A percentile compares a stretch with the other conserved stretches of the same genome.
phyloP scores from a whole-genome alignment of 306 rosid genomes.

The Mimosa bimucronata region DNA sequence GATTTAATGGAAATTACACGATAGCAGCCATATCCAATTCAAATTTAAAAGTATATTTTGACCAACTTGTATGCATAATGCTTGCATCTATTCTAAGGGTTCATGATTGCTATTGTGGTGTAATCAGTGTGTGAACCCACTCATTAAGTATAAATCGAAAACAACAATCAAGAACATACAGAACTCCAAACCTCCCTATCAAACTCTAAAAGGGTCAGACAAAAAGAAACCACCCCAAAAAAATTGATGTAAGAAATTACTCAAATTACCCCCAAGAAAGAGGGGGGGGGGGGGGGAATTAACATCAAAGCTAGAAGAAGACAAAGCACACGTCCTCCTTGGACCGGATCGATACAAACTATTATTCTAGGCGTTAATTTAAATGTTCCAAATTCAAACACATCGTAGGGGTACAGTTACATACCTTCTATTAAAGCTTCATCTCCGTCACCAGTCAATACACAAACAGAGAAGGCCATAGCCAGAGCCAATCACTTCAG shows the following conservation, averaged over 20 bases:
- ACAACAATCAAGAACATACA: neutral
- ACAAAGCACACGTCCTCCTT: neutral
- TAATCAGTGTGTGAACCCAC: neutral
- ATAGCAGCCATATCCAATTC: neutral
- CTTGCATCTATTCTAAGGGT: neutral
- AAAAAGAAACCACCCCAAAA: neutral
- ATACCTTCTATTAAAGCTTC: neutral
- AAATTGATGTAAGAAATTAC: neutral
- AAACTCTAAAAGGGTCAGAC: neutral
- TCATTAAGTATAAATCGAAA: neutral
- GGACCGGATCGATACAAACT: neutral
- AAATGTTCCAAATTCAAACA: neutral
- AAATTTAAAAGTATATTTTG: neutral
- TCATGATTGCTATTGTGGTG: neutral
- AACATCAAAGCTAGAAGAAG: neutral
- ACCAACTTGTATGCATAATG: neutral
- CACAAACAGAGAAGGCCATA: neutral
- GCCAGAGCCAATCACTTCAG: constrained; percentile 7
- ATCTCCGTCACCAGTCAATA: neutral
- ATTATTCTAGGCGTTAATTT: neutral
- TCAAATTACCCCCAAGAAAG: neutral
- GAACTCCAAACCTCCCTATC: neutral
- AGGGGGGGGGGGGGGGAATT: neutral
- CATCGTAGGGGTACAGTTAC: neutral
- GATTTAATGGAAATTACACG: neutral